These are phyloP conservation scores for Mycosphaerelloides madeirae DNA, from an alignment of 2,329 filamentous ascomycete species.

Conservation along the genomic window DNA sequence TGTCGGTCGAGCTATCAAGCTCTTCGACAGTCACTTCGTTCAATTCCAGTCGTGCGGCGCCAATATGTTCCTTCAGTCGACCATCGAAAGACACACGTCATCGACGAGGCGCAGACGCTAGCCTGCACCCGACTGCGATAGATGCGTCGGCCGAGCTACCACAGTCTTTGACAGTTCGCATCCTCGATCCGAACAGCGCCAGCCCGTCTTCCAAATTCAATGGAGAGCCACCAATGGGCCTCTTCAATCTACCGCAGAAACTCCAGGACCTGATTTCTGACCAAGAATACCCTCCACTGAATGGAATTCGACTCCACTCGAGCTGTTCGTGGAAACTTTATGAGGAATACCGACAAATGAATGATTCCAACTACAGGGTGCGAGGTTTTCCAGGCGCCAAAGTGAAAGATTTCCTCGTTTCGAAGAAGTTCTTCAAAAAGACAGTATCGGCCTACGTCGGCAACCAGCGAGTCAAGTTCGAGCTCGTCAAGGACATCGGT, in stretches of 20 bases:
- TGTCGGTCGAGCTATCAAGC: too few species aligned
- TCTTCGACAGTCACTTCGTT: too few species aligned
- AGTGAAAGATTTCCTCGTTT: slow-evolving; percentile 6
- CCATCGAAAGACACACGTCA: too few species aligned
- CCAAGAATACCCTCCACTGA: not conserved
- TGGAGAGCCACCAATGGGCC: not conserved
- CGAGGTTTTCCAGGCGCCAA: slow-evolving; percentile 2
- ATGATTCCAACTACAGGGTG: not conserved
- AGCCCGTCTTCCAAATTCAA: too few species aligned
- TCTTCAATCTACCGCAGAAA: slow-evolving; percentile 8
- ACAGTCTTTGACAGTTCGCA: too few species aligned
- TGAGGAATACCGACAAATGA: not conserved
- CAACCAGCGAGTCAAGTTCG: slow-evolving; percentile 2
- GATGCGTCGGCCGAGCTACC: too few species aligned
- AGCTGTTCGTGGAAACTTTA: not conserved
- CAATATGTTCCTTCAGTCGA: too few species aligned
- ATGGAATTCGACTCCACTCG: not conserved
- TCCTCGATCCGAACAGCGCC: too few species aligned
- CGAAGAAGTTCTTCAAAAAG: slow-evolving; percentile 2
- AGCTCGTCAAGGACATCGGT: not conserved
- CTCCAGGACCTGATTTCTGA: slow-evolving; percentile 5
- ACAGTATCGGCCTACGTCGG: slow-evolving; percentile 1
- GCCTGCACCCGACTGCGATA: too few species aligned
- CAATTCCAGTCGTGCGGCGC: too few species aligned
- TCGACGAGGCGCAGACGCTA: too few species aligned